Evolutionary conservation across 495 filamentous ascomycete species (phyloP).

Genomic region (Hypomontagnella submonticulosa): DNA sequence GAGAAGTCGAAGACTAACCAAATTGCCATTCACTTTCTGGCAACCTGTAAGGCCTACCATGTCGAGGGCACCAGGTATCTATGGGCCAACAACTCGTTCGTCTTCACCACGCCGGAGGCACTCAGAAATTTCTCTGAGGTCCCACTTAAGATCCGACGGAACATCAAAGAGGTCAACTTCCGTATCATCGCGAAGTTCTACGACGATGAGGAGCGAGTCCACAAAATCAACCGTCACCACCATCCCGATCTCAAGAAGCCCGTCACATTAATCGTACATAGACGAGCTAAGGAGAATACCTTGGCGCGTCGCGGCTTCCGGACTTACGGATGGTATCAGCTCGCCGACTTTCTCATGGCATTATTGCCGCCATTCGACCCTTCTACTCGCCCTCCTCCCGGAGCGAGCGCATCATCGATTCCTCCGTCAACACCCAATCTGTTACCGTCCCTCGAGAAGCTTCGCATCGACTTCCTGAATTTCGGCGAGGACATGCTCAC

Average conservation of each 20-base stretch:
- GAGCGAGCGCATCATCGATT: not conserved
- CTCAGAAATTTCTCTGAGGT: slow-evolving; percentile 55
- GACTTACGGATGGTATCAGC: slow-evolving; percentile 60
- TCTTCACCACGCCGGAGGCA: slow-evolving; percentile 58
- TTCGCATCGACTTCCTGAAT: slow-evolving; percentile 62
- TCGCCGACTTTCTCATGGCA: slow-evolving; percentile 57
- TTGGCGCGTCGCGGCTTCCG: slow-evolving; percentile 56
- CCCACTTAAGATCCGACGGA: slow-evolving; percentile 44
- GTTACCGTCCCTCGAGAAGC: slow-evolving; percentile 52
- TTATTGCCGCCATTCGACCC: slow-evolving; percentile 53
- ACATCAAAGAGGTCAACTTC: slow-evolving; percentile 55
- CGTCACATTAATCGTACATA: slow-evolving; percentile 46
- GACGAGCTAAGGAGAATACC: slow-evolving; percentile 49
- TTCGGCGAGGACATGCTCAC: slow-evolving; percentile 52
- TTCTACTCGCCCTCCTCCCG: slow-evolving; percentile 2
- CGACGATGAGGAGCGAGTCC: slow-evolving; percentile 53
- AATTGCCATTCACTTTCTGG: slow-evolving; percentile 56
- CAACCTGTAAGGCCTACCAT: slow-evolving; percentile 55
- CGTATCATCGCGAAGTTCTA: slow-evolving; percentile 61
- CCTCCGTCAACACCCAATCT: slow-evolving; percentile 47
- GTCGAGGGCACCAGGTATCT: slow-evolving; percentile 54
- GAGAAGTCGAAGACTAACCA: slow-evolving; percentile 52
- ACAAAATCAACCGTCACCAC: slow-evolving; percentile 42
- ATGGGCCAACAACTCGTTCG: slow-evolving; percentile 58
- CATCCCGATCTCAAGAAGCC: slow-evolving; percentile 47